Evolutionary conservation across 495 filamentous ascomycete species (phyloP), one percentile per base, ranked within the genome.

Genomic region (Evernia prunastri): DNA sequence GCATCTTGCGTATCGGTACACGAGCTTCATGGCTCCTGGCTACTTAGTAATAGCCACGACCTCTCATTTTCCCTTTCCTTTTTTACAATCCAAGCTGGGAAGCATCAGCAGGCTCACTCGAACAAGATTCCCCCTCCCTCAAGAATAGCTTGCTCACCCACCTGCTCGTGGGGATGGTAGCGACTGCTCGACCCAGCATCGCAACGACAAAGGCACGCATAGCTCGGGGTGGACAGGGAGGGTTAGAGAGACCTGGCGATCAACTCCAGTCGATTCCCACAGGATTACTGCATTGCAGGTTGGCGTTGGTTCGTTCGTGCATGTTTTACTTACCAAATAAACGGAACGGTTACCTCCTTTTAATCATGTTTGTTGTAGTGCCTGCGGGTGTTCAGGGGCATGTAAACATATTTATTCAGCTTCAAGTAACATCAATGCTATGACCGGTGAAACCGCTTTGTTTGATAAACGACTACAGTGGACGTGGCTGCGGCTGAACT

Each of bases 131-230:
- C 59, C 35, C 8, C 45, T 39, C 25, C 31, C 42, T 33, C 9
- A 61, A n/a, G 4, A 5, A 27, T 43, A 56, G 49, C 51, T 63
- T 40, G 25, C 49, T 53, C 51, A 54, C 15, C 17, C 56, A 57
- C 61, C 61, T 63, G 51, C 61, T 57, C 42, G 61, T 63, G 61
- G 61, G 61, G 61, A 63, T 57, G 61, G 33, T 36, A 33, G 29
- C 37, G 56, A 63, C 20, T 56, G 25, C 39, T 43, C 43, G 53
- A 31, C 51, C 33, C 51, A 54, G 53, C 51, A 31, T 45, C 39
- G 37, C 27, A 57, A 56, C 15, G 18, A 33, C 13, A 29, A 31
- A 47, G 59, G 59, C 42, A 47, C 25, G 45, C 42, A 6, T 35
- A 45, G 13, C 61, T 53, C 42, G 36, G 53, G 61, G 25, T 42